Evolutionary conservation across 768 basidiomycete species (phyloP).

Genomic region (Leccinum imitatum): DNA sequence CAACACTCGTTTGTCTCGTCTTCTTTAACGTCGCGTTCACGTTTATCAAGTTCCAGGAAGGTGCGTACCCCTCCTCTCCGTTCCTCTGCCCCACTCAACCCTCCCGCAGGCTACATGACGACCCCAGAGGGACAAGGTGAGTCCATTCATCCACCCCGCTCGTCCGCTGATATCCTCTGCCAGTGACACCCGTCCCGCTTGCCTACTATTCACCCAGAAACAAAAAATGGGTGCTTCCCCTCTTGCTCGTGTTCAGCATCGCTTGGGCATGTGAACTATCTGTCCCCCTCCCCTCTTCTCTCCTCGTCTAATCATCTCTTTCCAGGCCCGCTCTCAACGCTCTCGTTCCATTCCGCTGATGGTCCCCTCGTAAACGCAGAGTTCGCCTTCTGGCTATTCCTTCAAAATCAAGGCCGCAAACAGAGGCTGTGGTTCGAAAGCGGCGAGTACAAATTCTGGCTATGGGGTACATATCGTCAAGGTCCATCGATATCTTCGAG

Average conservation of each 20-base stretch:
- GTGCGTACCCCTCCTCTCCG: conserved; percentile 33
- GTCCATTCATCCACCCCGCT: neutral
- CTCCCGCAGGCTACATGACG: conserved; percentile 17
- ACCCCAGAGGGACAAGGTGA: conserved; percentile 14
- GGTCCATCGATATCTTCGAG: no score
- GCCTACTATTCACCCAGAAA: conserved; percentile 45
- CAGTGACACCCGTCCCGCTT: conserved; percentile 61
- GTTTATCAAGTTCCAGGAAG: conserved; percentile 70
- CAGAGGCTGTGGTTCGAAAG: conserved; percentile 78
- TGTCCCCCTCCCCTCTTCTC: conserved; percentile 4
- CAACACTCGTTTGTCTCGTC: conserved; percentile 62
- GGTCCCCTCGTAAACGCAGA: conserved; percentile 39
- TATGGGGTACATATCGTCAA: conserved; percentile 44
- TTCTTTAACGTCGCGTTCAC: conserved; percentile 63
- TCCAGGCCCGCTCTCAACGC: no score
- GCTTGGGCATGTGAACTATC: conserved; percentile 81
- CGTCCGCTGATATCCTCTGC: conserved; percentile 6
- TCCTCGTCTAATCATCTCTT: conserved; percentile 3
- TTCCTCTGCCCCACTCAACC: neutral
- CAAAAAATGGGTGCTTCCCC: conserved; percentile 59
- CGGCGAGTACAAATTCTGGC: conserved; percentile 77
- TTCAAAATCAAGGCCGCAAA: conserved; percentile 71
- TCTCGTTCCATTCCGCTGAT: no score
- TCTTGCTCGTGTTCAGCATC: conserved; percentile 68
- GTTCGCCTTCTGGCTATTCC: conserved; percentile 80